Conservation (phyloP, 805 yeast species). For the Candida tibetensis region DNA sequence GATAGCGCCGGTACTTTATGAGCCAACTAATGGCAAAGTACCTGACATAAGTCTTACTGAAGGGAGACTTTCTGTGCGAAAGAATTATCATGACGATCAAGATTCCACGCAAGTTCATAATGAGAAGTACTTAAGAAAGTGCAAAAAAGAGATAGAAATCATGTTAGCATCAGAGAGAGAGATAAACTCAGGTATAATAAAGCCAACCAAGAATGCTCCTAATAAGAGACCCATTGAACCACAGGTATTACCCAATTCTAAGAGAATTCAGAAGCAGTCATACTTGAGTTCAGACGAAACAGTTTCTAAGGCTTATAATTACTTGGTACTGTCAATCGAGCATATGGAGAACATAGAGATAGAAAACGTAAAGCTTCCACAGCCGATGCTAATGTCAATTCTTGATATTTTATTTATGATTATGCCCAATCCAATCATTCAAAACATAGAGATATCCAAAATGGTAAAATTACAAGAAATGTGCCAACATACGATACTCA, state of each 20-base stretch:
- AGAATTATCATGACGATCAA: constrained; percentile 16
- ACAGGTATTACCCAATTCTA: not conserved
- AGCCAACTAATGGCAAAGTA: no score
- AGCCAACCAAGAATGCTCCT: not conserved
- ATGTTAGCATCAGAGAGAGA: constrained; percentile 5
- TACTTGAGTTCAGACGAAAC: constrained; percentile 5
- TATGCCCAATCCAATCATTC: constrained; percentile 11
- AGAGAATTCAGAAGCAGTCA: constrained; percentile 8
- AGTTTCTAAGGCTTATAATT: constrained; percentile 3
- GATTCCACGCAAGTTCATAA: constrained; percentile 16
- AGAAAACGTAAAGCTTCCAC: not conserved
- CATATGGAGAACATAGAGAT: not conserved
- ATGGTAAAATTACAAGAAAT: constrained; percentile 23
- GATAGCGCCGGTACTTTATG: constrained; percentile 9
- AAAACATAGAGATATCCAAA: constrained; percentile 13
- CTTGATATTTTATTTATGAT: constrained; percentile 28
- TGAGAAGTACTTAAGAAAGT: constrained; percentile 15
- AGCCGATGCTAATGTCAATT: constrained; percentile 11
- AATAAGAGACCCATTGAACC: not conserved
- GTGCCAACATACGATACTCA: constrained; percentile 23
- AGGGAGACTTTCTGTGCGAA: constrained; percentile 21
- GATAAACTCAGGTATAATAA: not conserved
- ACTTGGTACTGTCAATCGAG: not conserved
- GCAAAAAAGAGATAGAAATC: constrained; percentile 13
- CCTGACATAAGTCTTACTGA: constrained; percentile 11